Percentiles rank a stretch among this genome's conserved stretches.
These are phyloP conservation scores for Cutaneotrichosporon curvatum DNA, from an alignment of 1,284 basidiomycete genomes.

Conservation along the genomic window DNA sequence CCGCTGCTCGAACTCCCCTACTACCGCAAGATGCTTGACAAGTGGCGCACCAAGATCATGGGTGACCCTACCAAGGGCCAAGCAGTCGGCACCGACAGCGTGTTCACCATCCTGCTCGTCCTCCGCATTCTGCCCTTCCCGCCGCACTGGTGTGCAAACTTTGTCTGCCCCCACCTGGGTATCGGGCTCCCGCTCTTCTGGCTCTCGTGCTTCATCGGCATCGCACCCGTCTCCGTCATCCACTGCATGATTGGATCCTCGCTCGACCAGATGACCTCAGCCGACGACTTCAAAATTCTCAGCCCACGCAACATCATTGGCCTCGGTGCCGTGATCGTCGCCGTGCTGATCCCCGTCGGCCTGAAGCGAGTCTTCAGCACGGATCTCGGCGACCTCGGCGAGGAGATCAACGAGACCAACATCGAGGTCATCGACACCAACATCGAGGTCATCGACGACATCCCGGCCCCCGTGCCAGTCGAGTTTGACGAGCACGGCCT, in stretches of 20 bases:
- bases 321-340: conserved; percentile 72
- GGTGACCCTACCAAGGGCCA: conserved; percentile 42
- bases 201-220: conserved; percentile 82
- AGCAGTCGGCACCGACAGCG: conserved; percentile 38
- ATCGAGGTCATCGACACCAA: background rate
- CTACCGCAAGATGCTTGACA: conserved; percentile 52
- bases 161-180: conserved; percentile 86
- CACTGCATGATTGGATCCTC: conserved; percentile 92
- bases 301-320: conserved; percentile 80
- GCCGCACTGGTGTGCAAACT: conserved; percentile 94
- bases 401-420: conserved; percentile 23
- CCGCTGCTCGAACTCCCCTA: conserved; percentile 76
- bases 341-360: conserved; percentile 85
- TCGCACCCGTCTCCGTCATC: conserved; percentile 85
- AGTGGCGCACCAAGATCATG: conserved; percentile 46
- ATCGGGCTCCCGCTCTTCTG: conserved; percentile 81
- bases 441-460: conserved; percentile 1
- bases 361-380: conserved; percentile 52
- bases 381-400: conserved; percentile 40
- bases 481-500: conserved; percentile 20
- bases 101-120: conserved; percentile 72
- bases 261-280: conserved; percentile 87
- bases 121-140: conserved; percentile 78
- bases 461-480: conserved; percentile 5
- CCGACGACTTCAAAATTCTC: conserved; percentile 86